These are phyloP conservation scores for Micractinium conductrix DNA, from an alignment of 139 green algal species.

Conservation along the genomic window DNA sequence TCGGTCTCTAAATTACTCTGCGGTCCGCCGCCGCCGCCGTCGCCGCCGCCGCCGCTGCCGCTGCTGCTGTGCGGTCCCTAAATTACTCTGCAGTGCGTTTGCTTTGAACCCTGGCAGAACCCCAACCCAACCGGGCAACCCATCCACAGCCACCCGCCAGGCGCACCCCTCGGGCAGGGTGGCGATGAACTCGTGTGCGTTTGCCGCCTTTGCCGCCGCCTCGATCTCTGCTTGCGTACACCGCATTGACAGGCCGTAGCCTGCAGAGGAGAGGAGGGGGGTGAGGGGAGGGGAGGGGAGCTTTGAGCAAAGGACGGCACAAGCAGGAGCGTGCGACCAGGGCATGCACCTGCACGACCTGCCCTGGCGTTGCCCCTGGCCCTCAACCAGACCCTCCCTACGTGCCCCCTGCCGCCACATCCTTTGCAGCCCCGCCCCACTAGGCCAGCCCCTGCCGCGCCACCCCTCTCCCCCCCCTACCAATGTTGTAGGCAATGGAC, in stretches of 20 bases:
- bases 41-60: no score
- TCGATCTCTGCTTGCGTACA: constrained; percentile 54
- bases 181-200: constrained; percentile 80
- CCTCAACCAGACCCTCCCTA: background rate
- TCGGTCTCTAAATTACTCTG: no score
- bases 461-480: background rate
- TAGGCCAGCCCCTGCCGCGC: background rate
- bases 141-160: no score
- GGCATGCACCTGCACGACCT: background rate
- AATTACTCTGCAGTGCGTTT: no score
- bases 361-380: background rate
- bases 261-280: background rate
- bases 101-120: no score
- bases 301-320: background rate
- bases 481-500: constrained; percentile 91
- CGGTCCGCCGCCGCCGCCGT: no score
- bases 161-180: constrained; percentile 37
- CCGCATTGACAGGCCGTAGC: constrained; percentile 63
- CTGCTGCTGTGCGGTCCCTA: no score
- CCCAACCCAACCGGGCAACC: no score
- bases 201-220: constrained; percentile 64
- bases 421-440: background rate
- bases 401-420: background rate
- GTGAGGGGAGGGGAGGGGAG: background rate
- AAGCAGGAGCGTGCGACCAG: no score